Conservation (phyloP, 2,329 filamentous ascomycete genomes). For the Talaromyces islandicus region DNA sequence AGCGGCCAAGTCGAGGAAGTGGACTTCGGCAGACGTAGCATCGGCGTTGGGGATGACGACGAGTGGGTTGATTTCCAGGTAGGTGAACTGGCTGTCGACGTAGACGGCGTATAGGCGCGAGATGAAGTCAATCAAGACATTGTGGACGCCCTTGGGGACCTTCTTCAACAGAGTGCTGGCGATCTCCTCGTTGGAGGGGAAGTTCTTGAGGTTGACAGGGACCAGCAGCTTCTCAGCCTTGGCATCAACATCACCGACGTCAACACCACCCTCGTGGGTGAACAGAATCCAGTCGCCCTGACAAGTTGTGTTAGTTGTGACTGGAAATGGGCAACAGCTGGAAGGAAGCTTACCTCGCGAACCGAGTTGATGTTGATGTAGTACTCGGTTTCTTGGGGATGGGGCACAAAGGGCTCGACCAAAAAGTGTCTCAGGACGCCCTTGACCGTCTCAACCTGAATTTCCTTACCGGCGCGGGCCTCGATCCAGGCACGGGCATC, state of each 20-base stretch:
- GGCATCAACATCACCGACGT: slow-evolving; percentile 96
- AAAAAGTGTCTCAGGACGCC: slow-evolving; percentile 92
- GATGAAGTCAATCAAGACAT: slow-evolving; percentile 98
- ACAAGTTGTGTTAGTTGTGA: neutral
- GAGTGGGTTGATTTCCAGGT: slow-evolving; percentile 99
- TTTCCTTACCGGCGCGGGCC: slow-evolving; percentile 81
- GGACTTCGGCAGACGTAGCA: slow-evolving; percentile 84
- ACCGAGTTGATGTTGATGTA: slow-evolving; percentile 99
- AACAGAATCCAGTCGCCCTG: slow-evolving; percentile 99
- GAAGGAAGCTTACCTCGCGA: slow-evolving; percentile 72
- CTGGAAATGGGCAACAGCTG: no score
- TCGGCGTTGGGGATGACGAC: slow-evolving; percentile 95
- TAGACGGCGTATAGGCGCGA: slow-evolving; percentile 97
- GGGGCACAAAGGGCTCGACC: slow-evolving; percentile 96
- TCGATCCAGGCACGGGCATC: slow-evolving; percentile 94
- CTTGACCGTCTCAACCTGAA: slow-evolving; percentile 86
- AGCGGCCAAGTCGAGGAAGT: slow-evolving; percentile 97
- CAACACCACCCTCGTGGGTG: slow-evolving; percentile 98
- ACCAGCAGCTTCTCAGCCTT: slow-evolving; percentile 99
- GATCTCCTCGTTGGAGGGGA: slow-evolving; percentile 93
- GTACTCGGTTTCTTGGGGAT: slow-evolving; percentile 93
- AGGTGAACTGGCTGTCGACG: slow-evolving; percentile 99
- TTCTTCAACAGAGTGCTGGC: slow-evolving; percentile 80
- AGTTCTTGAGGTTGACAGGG: slow-evolving; percentile 88
- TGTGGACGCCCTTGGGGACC: slow-evolving; percentile 91